These are phyloP conservation scores for Caryopteris hybrid DNA, from an alignment of 305 asterid species.

Conservation along the genomic window DNA sequence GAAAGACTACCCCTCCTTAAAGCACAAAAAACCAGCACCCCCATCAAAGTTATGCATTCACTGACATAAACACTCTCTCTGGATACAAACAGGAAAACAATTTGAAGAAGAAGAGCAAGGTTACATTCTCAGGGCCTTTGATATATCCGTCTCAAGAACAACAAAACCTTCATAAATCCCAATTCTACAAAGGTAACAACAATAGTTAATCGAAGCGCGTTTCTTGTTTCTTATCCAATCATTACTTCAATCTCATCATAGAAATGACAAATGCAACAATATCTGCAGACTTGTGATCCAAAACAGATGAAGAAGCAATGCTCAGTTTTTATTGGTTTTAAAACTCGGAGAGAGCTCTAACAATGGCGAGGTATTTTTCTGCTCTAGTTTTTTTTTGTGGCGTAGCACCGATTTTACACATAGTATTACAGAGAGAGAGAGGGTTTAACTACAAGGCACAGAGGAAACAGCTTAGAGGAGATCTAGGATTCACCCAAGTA, in stretches of 20 bases:
- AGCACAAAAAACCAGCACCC: no score
- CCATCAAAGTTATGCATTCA: background rate
- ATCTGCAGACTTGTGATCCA: constrained; percentile 27
- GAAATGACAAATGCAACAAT: background rate
- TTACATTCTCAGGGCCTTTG: constrained; percentile 53
- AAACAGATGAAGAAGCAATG: background rate
- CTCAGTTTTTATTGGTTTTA: background rate
- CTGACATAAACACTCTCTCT: background rate
- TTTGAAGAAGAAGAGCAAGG: constrained; percentile 36
- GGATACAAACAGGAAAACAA: constrained; percentile 23
- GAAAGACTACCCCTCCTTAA: no score
- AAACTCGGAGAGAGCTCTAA: background rate
- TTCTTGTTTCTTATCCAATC: no score
- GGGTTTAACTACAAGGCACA: background rate
- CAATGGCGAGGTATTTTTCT: background rate
- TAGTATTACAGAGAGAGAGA: background rate
- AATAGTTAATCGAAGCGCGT: background rate
- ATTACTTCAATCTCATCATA: no score
- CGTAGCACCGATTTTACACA: background rate
- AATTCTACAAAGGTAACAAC: constrained; percentile 56
- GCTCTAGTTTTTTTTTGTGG: constrained; percentile 9
- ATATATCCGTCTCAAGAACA: constrained; percentile 31
- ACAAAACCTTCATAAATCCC: constrained; percentile 42
- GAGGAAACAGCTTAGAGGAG: background rate
- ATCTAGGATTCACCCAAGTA: background rate